These are phyloP conservation scores for Wickerhamomyces bisporus DNA, from an alignment of 805 yeast species.

Conservation along the genomic window DNA sequence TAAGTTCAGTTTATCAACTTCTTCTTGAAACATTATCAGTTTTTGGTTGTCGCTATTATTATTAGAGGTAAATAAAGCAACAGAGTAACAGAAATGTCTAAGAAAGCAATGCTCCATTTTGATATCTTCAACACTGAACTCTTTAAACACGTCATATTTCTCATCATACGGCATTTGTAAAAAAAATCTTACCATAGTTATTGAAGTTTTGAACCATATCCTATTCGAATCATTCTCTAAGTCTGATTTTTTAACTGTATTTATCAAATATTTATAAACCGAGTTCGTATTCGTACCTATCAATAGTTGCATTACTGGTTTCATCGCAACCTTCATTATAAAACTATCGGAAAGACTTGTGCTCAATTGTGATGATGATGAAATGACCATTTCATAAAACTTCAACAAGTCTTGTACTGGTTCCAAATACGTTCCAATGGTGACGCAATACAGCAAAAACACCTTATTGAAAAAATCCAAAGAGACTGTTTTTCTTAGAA, in stretches of 20 bases:
- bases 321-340: constrained; percentile 12
- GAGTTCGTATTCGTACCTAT: constrained; percentile 11
- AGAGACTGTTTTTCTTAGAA: constrained; percentile 31
- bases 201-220: constrained; percentile 12
- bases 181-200: constrained; percentile 6
- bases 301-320: constrained; percentile 10
- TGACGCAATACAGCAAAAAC: constrained; percentile 36
- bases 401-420: constrained; percentile 33
- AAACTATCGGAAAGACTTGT: constrained; percentile 10
- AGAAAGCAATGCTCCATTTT: constrained; percentile 7
- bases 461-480: constrained; percentile 32
- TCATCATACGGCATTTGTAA: constrained; percentile 18
- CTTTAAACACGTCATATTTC: constrained; percentile 9
- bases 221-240: constrained; percentile 8
- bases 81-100: constrained; percentile 12
- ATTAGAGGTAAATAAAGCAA: background rate
- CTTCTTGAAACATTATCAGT: background rate
- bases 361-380: constrained; percentile 14
- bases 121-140: constrained; percentile 1
- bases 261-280: constrained; percentile 9
- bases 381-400: constrained; percentile 20
- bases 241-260: constrained; percentile 10
- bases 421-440: constrained; percentile 38
- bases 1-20: constrained; percentile 1
- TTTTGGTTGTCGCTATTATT: background rate